Evolutionary conservation across 495 filamentous ascomycete species (phyloP).

Genomic region (Thermochaetoides thermophila): DNA sequence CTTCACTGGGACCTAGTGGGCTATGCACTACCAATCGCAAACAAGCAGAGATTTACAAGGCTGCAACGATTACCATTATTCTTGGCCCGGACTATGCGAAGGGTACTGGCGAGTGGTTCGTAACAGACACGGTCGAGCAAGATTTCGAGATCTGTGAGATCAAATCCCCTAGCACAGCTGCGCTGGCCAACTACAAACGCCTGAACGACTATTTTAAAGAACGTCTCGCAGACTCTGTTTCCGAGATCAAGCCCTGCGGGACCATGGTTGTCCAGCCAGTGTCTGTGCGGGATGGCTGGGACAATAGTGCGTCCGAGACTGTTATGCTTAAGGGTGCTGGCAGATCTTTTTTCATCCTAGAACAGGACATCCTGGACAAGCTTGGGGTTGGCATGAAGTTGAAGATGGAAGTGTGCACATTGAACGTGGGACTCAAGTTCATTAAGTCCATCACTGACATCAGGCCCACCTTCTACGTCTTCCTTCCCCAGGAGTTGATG

Average conservation of each 20-base stretch:
- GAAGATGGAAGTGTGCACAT: constrained; percentile 42
- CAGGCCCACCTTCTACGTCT: constrained; percentile 41
- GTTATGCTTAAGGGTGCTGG: constrained; percentile 4
- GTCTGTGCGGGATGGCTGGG: constrained; percentile 23
- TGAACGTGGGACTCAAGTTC: constrained; percentile 44
- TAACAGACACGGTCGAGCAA: constrained; percentile 8
- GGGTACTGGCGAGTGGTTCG: not conserved
- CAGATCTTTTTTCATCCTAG: constrained; percentile 12
- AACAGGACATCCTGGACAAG: constrained; percentile 38
- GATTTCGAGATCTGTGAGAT: constrained; percentile 24
- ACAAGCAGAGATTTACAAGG: not conserved
- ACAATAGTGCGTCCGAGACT: constrained; percentile 11
- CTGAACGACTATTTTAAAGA: constrained; percentile 14
- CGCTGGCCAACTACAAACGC: constrained; percentile 6
- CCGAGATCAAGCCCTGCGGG: constrained; percentile 23
- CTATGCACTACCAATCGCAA: constrained; percentile 2
- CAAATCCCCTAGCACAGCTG: constrained; percentile 11
- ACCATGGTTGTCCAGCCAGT: constrained; percentile 22
- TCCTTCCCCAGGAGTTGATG: constrained; percentile 62
- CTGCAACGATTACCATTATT: constrained; percentile 8
- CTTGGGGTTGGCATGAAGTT: constrained; percentile 70
- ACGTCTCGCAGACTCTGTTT: constrained; percentile 9
- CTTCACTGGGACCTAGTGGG: too few species aligned
- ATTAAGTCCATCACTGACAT: constrained; percentile 45
- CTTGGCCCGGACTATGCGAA: constrained; percentile 3